Conservation (phyloP, 192 early-diverging fungal species). For the Geranomyces variabilis region DNA sequence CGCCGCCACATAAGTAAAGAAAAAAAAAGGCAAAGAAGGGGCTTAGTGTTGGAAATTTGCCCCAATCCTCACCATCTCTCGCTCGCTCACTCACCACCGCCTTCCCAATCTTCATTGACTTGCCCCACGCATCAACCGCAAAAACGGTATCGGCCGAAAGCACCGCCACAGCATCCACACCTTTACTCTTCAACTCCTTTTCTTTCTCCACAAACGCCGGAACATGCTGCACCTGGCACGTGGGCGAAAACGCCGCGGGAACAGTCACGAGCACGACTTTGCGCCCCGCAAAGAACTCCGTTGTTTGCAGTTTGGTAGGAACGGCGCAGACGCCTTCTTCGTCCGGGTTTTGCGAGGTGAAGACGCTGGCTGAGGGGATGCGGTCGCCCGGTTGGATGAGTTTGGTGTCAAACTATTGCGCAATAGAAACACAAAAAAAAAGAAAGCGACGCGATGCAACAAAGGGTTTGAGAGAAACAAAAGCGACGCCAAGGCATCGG, state of each 20-base stretch:
- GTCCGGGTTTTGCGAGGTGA: conserved; percentile 19
- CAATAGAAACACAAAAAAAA: too few species aligned
- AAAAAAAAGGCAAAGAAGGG: too few species aligned
- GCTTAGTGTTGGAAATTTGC: too few species aligned
- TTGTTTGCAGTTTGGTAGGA: conserved; percentile 23
- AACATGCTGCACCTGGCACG: conserved; percentile 68
- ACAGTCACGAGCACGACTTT: conserved; percentile 70
- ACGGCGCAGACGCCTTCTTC: conserved; percentile 33
- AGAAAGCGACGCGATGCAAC: too few species aligned
- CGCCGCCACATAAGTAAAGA: not conserved
- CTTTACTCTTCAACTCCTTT: conserved; percentile 65
- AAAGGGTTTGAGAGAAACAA: too few species aligned
- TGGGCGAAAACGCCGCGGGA: conserved; percentile 70
- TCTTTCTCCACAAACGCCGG: conserved; percentile 65
- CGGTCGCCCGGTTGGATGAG: conserved; percentile 16
- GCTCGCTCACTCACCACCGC: too few species aligned
- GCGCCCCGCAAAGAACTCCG: conserved; percentile 56
- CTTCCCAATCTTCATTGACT: not conserved
- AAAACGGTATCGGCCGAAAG: conserved; percentile 64
- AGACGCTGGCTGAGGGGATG: conserved; percentile 25
- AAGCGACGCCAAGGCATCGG: too few species aligned
- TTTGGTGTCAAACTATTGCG: not conserved
- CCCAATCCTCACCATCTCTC: too few species aligned
- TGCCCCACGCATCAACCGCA: conserved; percentile 64
- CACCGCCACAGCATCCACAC: conserved; percentile 71